Percentiles rank a stretch among this genome's conserved stretches.
Conservation (phyloP, 768 basidiomycete genomes). For the Arthromyces matolae region DNA sequence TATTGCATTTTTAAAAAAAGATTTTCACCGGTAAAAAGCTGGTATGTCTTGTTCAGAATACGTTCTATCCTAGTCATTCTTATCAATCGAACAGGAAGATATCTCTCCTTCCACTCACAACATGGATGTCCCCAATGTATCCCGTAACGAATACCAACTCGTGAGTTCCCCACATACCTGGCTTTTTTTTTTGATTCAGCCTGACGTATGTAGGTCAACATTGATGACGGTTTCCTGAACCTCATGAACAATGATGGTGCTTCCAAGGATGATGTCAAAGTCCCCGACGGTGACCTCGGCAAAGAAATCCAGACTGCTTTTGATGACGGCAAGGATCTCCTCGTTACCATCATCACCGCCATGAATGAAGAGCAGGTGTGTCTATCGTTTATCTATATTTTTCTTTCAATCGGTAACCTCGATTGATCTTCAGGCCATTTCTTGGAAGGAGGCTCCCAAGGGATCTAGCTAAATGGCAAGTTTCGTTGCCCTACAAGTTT, state of each 20-base stretch:
- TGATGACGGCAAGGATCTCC: conserved; percentile 82
- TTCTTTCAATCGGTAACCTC: background rate
- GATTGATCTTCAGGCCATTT: conserved; percentile 57
- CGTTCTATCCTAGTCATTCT: background rate
- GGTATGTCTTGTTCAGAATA: conserved; percentile 44
- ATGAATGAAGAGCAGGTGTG: conserved; percentile 89
- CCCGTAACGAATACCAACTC: conserved; percentile 86
- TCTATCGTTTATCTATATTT: background rate
- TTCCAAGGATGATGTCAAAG: conserved; percentile 90
- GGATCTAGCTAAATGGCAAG: conserved; percentile 28
- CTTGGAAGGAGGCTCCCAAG: conserved; percentile 87
- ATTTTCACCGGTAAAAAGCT: conserved; percentile 99
- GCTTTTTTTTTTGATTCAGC: too few species aligned
- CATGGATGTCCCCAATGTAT: conserved; percentile 98
- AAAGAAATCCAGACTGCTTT: conserved; percentile 64
- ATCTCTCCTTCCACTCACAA: conserved; percentile 98
- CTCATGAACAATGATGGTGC: conserved; percentile 79
- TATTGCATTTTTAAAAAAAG: conserved; percentile 38
- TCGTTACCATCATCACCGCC: conserved; percentile 81
- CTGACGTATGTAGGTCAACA: conserved; percentile 55
- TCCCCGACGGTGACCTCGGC: conserved; percentile 86
- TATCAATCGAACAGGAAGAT: conserved; percentile 62
- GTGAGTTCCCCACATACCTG: too few species aligned
- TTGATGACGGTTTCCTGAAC: conserved; percentile 95
- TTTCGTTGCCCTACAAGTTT: background rate